These are phyloP conservation scores for Eucommia ulmoides DNA, from an alignment of 257 asterid genomes.

Conservation along the genomic window DNA sequence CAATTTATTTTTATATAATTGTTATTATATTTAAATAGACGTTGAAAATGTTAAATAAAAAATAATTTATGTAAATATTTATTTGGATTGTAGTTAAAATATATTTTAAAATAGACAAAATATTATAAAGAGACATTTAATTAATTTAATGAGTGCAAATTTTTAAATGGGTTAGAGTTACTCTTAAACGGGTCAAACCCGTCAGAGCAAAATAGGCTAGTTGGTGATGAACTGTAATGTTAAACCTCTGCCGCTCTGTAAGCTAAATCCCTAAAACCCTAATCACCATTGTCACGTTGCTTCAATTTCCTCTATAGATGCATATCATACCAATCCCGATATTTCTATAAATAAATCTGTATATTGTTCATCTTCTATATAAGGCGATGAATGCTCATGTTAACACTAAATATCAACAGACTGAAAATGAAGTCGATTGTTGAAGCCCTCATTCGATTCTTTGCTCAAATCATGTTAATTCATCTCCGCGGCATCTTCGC, in stretches of 20 bases:
- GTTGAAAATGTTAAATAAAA: too few species aligned
- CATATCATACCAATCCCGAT: neutral
- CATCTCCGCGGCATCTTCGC: conserved; percentile 30
- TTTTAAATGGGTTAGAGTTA: too few species aligned
- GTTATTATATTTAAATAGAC: too few species aligned
- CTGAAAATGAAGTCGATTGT: conserved; percentile 31
- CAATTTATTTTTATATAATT: too few species aligned
- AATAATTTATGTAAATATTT: too few species aligned
- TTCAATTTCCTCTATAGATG: neutral
- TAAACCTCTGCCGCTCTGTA: neutral
- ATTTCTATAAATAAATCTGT: neutral
- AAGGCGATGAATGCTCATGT: conserved; percentile 24
- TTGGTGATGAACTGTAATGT: too few species aligned
- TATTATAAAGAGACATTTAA: too few species aligned
- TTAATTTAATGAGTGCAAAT: too few species aligned
- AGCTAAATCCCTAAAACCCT: neutral
- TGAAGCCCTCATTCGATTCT: conserved; percentile 16
- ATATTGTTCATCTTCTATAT: neutral
- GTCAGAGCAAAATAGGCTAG: too few species aligned
- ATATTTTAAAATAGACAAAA: too few species aligned
- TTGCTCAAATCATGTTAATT: conserved; percentile 46
- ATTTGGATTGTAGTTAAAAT: too few species aligned
- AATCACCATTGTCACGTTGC: neutral
- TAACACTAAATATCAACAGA: conserved; percentile 9
- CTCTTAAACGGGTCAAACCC: too few species aligned